Conservation (phyloP, 169 alveolate species). For the Plasmodium gonderi region DNA sequence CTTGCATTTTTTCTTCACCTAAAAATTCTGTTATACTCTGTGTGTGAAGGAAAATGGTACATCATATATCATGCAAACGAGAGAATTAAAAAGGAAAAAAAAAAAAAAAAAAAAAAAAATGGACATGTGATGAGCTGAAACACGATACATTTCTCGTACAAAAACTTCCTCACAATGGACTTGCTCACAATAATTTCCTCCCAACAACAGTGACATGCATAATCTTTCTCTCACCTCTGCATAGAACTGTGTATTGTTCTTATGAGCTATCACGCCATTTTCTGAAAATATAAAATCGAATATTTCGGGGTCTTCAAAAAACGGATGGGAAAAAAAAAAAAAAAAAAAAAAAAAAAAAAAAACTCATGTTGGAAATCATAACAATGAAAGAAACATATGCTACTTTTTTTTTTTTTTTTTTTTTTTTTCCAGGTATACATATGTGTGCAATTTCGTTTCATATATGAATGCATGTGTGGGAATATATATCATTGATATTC, state of each 20-base stretch:
- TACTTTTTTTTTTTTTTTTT: neutral
- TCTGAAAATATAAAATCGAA: constrained; percentile 90
- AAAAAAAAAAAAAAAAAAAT: neutral
- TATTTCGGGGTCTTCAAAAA: constrained; percentile 56
- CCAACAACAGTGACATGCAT: neutral
- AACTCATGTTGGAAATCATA: neutral
- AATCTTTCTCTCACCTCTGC: constrained; percentile 59
- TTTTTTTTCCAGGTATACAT: too few species aligned
- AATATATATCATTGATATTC: too few species aligned
- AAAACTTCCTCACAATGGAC: too few species aligned
- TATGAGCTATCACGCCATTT: constrained; percentile 92
- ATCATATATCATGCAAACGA: too few species aligned
- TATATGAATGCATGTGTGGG: too few species aligned
- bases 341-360: neutral
- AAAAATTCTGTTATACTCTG: constrained; percentile 82
- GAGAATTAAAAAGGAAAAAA: neutral
- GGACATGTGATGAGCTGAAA: neutral
- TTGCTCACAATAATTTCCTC: too few species aligned
- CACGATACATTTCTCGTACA: too few species aligned
- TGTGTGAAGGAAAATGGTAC: neutral
- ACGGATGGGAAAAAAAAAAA: neutral
- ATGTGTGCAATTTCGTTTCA: too few species aligned
- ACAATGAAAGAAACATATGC: neutral
- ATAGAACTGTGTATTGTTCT: constrained; percentile 85
- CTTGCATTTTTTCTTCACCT: constrained; percentile 90